These are phyloP conservation scores for Saposhnikovia divaricata DNA, from an alignment of 129 eudicot species.

Conservation along the genomic window DNA sequence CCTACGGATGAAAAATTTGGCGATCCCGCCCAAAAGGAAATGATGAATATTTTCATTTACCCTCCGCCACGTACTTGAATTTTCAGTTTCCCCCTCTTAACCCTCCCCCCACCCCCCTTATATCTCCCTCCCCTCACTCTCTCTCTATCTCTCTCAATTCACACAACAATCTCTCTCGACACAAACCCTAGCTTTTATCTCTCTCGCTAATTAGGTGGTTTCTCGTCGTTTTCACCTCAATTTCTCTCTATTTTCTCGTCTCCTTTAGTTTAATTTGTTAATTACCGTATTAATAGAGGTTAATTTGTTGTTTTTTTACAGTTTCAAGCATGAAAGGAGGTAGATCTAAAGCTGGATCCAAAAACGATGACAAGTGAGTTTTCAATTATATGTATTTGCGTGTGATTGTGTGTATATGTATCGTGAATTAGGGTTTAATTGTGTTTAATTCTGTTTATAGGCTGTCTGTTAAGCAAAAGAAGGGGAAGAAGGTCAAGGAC, in stretches of 20 bases:
- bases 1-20: neutral
- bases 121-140: neutral
- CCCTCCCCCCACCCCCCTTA: neutral
- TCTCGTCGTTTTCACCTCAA: constrained; percentile 1
- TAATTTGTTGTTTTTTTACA: constrained; percentile 7
- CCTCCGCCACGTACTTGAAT: neutral
- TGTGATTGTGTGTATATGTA: neutral
- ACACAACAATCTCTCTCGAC: neutral
- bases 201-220: neutral
- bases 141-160: neutral
- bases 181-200: neutral
- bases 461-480: constrained; percentile 70
- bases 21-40: neutral
- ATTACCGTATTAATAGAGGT: neutral
- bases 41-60: neutral
- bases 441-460: constrained; percentile 16
- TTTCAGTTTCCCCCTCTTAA: neutral
- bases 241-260: neutral
- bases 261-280: neutral
- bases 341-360: constrained; percentile 41
- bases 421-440: neutral
- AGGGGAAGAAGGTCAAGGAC: constrained; percentile 59
- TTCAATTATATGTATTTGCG: neutral
- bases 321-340: constrained; percentile 49
- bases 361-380: constrained; percentile 22